phyloP scores from a whole-genome alignment of 2,329 filamentous ascomycete genomes.

The Venturia nashicola region DNA sequence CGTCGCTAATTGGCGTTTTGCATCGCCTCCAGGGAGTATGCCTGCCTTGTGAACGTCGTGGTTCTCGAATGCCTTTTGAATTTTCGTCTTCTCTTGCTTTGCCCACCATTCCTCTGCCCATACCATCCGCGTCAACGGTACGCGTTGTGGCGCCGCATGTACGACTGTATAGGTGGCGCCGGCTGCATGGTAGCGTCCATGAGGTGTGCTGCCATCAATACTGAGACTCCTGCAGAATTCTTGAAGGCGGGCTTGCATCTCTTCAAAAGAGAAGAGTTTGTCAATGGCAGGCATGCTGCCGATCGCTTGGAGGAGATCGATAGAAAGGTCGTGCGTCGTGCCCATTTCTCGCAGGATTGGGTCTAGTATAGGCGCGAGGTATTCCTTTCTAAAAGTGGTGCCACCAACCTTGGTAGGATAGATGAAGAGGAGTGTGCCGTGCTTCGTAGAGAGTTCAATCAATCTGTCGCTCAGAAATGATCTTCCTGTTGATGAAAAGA shows the following conservation, averaged over 20 bases:
- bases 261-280: constrained; percentile 42
- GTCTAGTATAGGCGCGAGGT: constrained; percentile 49
- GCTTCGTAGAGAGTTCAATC: constrained; percentile 43
- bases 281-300: constrained; percentile 42
- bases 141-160: constrained; percentile 38
- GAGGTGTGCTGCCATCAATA: constrained; percentile 28
- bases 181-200: constrained; percentile 22
- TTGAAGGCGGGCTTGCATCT: constrained; percentile 27
- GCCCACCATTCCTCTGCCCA: constrained; percentile 53
- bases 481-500: constrained; percentile 40
- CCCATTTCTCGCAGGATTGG: constrained; percentile 47
- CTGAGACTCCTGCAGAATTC: constrained; percentile 20
- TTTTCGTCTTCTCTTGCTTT: constrained; percentile 49
- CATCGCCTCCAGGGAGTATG: constrained; percentile 18
- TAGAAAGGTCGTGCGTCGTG: constrained; percentile 45
- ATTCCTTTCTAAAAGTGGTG: constrained; percentile 44
- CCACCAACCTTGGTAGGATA: constrained; percentile 49
- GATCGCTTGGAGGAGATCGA: constrained; percentile 41
- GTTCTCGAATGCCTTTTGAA: constrained; percentile 33
- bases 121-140: constrained; percentile 37
- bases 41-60: constrained; percentile 27
- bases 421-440: constrained; percentile 48
- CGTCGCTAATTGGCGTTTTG: not conserved
- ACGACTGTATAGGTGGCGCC: constrained; percentile 30
- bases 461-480: constrained; percentile 50